These are phyloP conservation scores for Eutrema heterophyllum DNA, from an alignment of 345 rosid genomes.

Conservation along the genomic window DNA sequence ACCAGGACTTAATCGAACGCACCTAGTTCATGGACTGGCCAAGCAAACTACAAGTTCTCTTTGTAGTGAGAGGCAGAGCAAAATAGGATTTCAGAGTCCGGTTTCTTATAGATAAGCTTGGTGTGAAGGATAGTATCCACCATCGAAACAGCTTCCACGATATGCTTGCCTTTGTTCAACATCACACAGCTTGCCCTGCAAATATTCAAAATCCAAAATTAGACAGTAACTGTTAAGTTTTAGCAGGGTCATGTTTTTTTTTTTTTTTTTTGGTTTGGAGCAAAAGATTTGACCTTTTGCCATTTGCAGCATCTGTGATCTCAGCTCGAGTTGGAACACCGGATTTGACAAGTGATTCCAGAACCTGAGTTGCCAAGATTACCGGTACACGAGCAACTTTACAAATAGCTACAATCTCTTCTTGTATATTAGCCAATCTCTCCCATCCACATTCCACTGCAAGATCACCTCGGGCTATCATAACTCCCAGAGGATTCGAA, in stretches of 20 bases:
- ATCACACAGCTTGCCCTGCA: constrained; percentile 56
- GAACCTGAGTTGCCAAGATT: constrained; percentile 69
- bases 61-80: background rate
- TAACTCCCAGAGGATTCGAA: constrained; percentile 59
- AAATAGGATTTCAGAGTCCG: constrained; percentile 11
- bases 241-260: background rate
- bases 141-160: constrained; percentile 50
- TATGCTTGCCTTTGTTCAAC: constrained; percentile 65
- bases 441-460: constrained; percentile 87
- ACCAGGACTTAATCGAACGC: constrained; percentile 3
- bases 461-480: constrained; percentile 78
- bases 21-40: constrained; percentile 1
- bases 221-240: background rate
- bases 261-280: background rate
- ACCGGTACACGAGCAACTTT: constrained; percentile 52
- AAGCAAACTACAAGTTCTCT: background rate
- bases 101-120: constrained; percentile 30
- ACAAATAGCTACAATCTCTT: constrained; percentile 55
- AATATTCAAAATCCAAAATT: background rate
- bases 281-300: constrained; percentile 40
- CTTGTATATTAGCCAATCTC: constrained; percentile 55
- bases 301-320: constrained; percentile 60
- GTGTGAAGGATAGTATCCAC: constrained; percentile 44
- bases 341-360: constrained; percentile 62
- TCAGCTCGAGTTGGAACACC: constrained; percentile 73